Conservation (phyloP, 306 rosid genomes). For the Psophocarpus tetragonolobus region DNA sequence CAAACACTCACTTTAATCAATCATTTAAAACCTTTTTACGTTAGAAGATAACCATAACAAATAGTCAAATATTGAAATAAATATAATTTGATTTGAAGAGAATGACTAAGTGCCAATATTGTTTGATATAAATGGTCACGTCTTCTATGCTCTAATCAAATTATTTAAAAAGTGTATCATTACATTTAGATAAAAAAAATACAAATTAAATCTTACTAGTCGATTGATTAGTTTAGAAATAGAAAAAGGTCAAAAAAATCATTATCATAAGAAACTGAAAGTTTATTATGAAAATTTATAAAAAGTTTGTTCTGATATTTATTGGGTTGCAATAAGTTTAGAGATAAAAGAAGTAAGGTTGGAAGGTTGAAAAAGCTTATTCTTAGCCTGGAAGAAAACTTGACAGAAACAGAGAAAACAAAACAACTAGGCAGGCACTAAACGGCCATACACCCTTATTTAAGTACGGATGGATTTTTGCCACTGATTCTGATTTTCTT, state of each 20-base stretch:
- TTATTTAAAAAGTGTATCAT: too few species aligned
- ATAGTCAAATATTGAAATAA: neutral
- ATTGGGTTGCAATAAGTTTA: neutral
- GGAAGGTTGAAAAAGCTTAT: neutral
- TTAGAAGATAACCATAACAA: neutral
- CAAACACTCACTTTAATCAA: neutral
- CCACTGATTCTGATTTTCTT: neutral
- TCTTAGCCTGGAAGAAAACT: neutral
- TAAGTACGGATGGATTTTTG: neutral
- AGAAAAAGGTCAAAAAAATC: neutral
- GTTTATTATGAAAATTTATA: neutral
- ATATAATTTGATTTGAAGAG: too few species aligned
- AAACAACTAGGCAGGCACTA: neutral
- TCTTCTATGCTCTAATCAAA: too few species aligned
- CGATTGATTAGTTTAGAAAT: neutral
- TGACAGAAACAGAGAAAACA: neutral
- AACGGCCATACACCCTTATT: neutral
- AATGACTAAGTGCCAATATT: too few species aligned
- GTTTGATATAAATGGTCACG: too few species aligned
- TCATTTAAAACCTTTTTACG: neutral
- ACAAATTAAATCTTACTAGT: neutral
- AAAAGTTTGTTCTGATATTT: neutral
- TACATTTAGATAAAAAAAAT: too few species aligned
- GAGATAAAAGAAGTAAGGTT: neutral
- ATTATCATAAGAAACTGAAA: neutral